These are phyloP conservation scores for Corylus heterophylla DNA, from an alignment of 306 rosid species.

Conservation along the genomic window DNA sequence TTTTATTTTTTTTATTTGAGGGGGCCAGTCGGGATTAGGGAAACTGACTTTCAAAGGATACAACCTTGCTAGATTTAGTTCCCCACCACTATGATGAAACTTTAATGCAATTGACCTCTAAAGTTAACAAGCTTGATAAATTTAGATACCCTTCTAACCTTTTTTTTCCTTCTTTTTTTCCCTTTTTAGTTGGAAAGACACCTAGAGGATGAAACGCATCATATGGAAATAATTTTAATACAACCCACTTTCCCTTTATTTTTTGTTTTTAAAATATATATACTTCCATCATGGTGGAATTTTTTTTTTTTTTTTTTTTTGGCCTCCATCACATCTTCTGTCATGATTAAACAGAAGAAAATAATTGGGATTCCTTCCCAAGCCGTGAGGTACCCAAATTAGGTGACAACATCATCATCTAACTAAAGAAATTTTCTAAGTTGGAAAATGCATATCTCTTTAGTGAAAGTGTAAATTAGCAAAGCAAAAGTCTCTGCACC, in stretches of 20 bases:
- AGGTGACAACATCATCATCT: conserved; percentile 56
- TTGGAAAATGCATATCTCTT: background rate
- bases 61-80: conserved; percentile 29
- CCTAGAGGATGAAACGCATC: conserved; percentile 29
- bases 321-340: conserved; percentile 18
- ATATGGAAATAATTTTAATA: conserved; percentile 27
- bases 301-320: conserved; percentile 18
- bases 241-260: conserved; percentile 9
- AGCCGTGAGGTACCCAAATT: conserved; percentile 32
- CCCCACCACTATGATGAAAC: conserved; percentile 28
- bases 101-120: conserved; percentile 34
- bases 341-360: conserved; percentile 41
- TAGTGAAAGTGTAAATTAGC: conserved; percentile 22
- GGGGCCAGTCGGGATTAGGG: background rate
- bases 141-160: conserved; percentile 7
- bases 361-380: conserved; percentile 18
- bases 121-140: conserved; percentile 34
- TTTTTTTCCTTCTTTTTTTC: conserved; percentile 1
- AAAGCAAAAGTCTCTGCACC: conserved; percentile 26
- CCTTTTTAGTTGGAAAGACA: conserved; percentile 28
- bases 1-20: background rate
- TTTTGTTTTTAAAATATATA: conserved; percentile 1
- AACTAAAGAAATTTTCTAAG: conserved; percentile 24
- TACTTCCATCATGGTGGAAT: conserved; percentile 29
- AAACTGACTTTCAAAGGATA: background rate